These are phyloP conservation scores for Scutellaria baicalensis DNA, from an alignment of 257 asterid genomes.

Conservation along the genomic window DNA sequence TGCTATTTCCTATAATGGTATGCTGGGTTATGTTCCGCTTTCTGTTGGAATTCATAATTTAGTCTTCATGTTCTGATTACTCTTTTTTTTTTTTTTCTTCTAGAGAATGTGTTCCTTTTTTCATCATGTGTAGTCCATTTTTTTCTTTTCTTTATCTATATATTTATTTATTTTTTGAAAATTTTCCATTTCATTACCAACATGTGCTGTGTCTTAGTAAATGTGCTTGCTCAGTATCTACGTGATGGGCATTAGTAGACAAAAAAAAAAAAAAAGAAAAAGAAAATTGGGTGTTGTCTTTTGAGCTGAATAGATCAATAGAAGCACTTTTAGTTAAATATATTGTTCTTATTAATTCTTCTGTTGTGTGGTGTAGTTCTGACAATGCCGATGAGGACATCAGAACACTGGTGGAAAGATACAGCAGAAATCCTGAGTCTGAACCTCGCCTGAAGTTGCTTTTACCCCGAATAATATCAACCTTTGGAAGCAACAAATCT, in stretches of 20 bases:
- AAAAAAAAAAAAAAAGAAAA: background rate
- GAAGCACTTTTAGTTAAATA: no score
- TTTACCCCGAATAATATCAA: slow-evolving; percentile 79
- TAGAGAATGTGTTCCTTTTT: background rate
- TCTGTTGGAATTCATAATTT: background rate
- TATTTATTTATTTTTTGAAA: background rate
- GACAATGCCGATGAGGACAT: slow-evolving; percentile 74
- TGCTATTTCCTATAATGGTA: background rate
- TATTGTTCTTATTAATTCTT: background rate
- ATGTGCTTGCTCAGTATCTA: background rate
- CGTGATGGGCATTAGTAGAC: background rate
- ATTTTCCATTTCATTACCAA: background rate
- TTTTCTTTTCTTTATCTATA: background rate
- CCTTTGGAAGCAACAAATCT: slow-evolving; percentile 66
- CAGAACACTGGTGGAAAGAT: slow-evolving; percentile 48
- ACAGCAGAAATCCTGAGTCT: slow-evolving; percentile 61
- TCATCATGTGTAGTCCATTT: background rate
- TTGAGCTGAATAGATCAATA: background rate
- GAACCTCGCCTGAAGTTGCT: slow-evolving; percentile 77
- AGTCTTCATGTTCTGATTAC: background rate
- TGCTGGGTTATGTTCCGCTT: background rate
- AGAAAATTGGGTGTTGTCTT: background rate
- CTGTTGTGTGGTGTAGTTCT: slow-evolving; percentile 44
- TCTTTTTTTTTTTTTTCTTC: background rate
- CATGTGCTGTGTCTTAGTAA: background rate